Evolutionary conservation across 176 grass and related monocot genomes (phyloP).

Genomic region (Elymus sibiricus): DNA sequence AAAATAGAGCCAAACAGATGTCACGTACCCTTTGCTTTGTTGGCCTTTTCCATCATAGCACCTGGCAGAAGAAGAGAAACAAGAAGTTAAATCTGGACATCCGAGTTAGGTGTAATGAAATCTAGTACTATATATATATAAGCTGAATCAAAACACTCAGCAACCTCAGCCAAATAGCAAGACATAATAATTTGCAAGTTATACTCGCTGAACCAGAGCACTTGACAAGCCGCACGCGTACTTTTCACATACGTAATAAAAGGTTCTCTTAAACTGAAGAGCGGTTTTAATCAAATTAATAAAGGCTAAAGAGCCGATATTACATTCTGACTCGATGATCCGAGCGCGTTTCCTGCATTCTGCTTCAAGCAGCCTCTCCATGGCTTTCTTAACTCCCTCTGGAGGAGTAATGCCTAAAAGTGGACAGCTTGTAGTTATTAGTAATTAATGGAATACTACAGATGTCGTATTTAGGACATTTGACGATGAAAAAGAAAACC

Average conservation of each 20-base stretch:
- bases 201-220: too few relatives aligned
- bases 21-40: conserved; percentile 87
- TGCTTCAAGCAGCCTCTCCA: conserved; percentile 98
- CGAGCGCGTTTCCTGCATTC: conserved; percentile 93
- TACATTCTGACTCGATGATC: conserved; percentile 87
- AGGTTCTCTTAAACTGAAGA: not conserved
- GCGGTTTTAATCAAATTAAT: not conserved
- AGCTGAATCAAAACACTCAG: too few relatives aligned
- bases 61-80: conserved; percentile 11
- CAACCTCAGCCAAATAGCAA: too few relatives aligned
- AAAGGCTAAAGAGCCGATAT: too few relatives aligned
- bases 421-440: not conserved
- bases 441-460: conserved; percentile 54
- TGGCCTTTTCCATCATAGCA: conserved; percentile 75
- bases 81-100: not conserved
- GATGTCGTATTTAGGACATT: conserved; percentile 83
- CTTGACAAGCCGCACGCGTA: not conserved
- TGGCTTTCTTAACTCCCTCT: conserved; percentile 66
- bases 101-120: too few relatives aligned
- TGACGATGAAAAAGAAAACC: not conserved
- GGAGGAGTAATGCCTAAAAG: conserved; percentile 70
- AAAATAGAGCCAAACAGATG: not conserved
- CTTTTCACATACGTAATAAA: not conserved
- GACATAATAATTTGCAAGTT: too few relatives aligned
- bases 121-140: too few relatives aligned